A percentile compares a stretch with the other conserved stretches of the same genome.
Evolutionary conservation across 495 filamentous ascomycete genomes (phyloP).

Genomic region (Cudoniella acicularis): DNA sequence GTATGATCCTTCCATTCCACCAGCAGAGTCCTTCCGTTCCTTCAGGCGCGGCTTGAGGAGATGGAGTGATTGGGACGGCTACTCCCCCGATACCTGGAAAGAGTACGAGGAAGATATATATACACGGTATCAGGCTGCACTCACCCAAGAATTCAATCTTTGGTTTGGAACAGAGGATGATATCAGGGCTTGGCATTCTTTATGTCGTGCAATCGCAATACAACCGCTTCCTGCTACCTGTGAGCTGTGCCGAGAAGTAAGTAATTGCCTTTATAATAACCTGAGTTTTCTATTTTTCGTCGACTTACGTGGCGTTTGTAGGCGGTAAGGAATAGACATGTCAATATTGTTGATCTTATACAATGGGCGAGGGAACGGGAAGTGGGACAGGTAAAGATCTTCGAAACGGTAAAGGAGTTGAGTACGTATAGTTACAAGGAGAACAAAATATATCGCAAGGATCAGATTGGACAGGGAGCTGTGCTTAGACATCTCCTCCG

Average conservation of each 20-base stretch:
- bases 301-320: not conserved
- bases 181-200: constrained; percentile 8
- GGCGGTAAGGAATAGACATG: constrained; percentile 12
- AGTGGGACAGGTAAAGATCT: not conserved
- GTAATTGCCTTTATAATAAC: not conserved
- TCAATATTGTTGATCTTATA: constrained; percentile 16
- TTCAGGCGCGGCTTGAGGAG: constrained; percentile 13
- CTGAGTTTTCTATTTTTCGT: not conserved
- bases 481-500: constrained; percentile 13
- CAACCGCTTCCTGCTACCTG: constrained; percentile 11
- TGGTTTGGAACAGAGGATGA: constrained; percentile 15
- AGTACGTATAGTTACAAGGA: constrained; percentile 5
- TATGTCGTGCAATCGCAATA: constrained; percentile 13
- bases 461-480: not conserved
- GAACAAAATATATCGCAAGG: constrained; percentile 3
- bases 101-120: constrained; percentile 14
- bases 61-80: constrained; percentile 1
- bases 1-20: constrained; percentile 25
- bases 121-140: constrained; percentile 8
- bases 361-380: constrained; percentile 1
- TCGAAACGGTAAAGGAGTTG: constrained; percentile 4
- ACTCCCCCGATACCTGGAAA: constrained; percentile 1
- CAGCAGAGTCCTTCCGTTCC: constrained; percentile 20
- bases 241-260: constrained; percentile 5
- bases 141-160: constrained; percentile 10